phyloP scores from a whole-genome alignment of 768 basidiomycete genomes.

The Tulasnella sp. region DNA sequence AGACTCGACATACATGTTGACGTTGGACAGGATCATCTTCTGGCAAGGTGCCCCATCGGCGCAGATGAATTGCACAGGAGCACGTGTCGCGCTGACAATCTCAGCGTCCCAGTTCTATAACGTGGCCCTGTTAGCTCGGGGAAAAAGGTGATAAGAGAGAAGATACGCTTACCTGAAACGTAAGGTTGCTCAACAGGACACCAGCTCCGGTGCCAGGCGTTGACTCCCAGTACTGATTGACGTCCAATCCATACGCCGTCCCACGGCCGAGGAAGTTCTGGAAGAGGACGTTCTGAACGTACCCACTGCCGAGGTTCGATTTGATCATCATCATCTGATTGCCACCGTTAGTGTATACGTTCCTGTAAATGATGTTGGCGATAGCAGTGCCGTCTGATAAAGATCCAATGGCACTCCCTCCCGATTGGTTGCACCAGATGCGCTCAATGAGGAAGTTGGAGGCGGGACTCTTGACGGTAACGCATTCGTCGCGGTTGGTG shows the following conservation, averaged over 20 bases:
- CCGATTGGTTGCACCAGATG: slow-evolving; percentile 29
- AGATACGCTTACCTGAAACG: slow-evolving; percentile 21
- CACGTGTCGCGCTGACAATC: not conserved
- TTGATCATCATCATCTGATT: slow-evolving; percentile 30
- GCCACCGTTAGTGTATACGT: slow-evolving; percentile 25
- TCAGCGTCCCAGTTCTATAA: too few relatives aligned
- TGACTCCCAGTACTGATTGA: slow-evolving; percentile 27
- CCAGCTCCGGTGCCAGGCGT: slow-evolving; percentile 22
- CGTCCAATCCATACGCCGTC: slow-evolving; percentile 26
- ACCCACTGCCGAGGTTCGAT: slow-evolving; percentile 21
- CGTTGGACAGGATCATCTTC: slow-evolving; percentile 24
- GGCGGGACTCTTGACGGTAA: slow-evolving; percentile 29
- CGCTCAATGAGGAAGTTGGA: slow-evolving; percentile 26
- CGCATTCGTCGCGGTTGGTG: slow-evolving; percentile 28
- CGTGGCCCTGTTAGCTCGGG: not conserved
- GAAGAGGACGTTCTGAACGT: slow-evolving; percentile 25
- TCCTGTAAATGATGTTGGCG: slow-evolving; percentile 23
- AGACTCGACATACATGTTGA: slow-evolving; percentile 26
- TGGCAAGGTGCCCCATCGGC: slow-evolving; percentile 6
- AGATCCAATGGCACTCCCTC: slow-evolving; percentile 26
- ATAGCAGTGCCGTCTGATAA: slow-evolving; percentile 25
- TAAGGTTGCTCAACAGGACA: slow-evolving; percentile 25
- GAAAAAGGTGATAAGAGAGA: too few relatives aligned
- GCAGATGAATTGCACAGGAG: slow-evolving; percentile 3
- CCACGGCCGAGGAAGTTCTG: slow-evolving; percentile 25